Base-by-base conservation (phyloP, 225 moss, liverwort and hornwort species). In the Straminergon stramineum region DNA sequence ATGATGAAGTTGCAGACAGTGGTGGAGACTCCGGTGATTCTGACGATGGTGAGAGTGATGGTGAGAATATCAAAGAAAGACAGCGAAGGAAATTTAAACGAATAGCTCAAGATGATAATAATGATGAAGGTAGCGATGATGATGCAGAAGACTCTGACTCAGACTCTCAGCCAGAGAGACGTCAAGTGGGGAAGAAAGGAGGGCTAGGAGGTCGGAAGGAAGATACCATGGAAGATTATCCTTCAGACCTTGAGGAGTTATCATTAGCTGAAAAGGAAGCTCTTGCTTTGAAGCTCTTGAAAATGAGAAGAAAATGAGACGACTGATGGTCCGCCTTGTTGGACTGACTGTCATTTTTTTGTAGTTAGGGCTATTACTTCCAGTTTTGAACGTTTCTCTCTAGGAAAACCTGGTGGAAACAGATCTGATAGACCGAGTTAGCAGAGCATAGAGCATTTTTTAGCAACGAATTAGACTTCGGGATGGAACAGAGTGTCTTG, bases 221-320 rank as follows among this genome's bases (percentile, higher is more conserved):
- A 39, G 87, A 89, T 78, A 79, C 56, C 64, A 58, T 43, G 65
- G 88, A 64, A 48, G 89, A 71, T 62, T 87, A 86, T 67, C 89
- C 76, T 76, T 86, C 86, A 28, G 92, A 87, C 52, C 88, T 95
- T 31, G 87, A 93, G 45, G 92, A 92, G 76, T 90, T 98, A 56
- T 94, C 97, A 22, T 82, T 98, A 84, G 94, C 94, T 75, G 96
- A 98, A 81, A 94, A 98, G 90, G 98, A 98, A 92, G 96, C 95
- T 58, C 86, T 98, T 52, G 96, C 96, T 43, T 75, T 98, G 48
- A 98, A 96, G 91, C 94, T 98, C 34, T 88, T 98, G 79, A 90
- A 92, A 75, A 93, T 96, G 87, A 94, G 91, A 84, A 95, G 78
- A 87, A 92, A 75, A 90, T 96, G 87, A 95, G 87, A 88, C 88